Evolutionary conservation across 352 stramenopile genomes (phyloP), one percentile per base, ranked within the genome.

Genomic region (Phytophthora sojae): DNA sequence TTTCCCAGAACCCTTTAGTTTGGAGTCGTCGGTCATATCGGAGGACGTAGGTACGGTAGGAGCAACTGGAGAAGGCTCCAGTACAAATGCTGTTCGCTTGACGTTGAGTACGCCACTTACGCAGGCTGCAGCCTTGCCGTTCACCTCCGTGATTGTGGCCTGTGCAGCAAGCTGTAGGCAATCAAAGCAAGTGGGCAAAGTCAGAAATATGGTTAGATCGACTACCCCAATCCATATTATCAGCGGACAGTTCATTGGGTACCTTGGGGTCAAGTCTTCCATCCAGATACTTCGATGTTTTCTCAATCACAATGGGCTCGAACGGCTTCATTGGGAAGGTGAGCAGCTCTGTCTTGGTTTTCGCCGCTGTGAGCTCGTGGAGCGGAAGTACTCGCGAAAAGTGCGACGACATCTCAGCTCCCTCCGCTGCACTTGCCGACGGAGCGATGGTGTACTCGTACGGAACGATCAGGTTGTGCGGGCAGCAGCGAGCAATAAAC

Each of bases 251-350:
- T 29, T n/a, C 12, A 61, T 7, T 14, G 56, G 0, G 29, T 79
- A 94, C 86, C 68, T 82, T 85, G 1, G 87, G 81, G 51, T 95
- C 83, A 6, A 96, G 79, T 51, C 81, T 81, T 44, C 88, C 90
- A 62, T 95, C 88, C n/a, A 96, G 80, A 72, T 96, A 96, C 57
- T 96, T 96, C 7, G 85, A 82, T 4, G 83, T 57, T 54, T 92
- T 92, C 45, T 92, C 85, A 2, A 96, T 72, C 26, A 85, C 52
- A 42, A 95, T 81, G 0, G 90, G 84, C 30, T 92, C 81, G 11
- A 96, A 88, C n/a, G 50, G 58, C 39, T 88, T 86, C 71, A 96
- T 91, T 5, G 84, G 68, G 19, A 93, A 66, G 1, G 86, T 95
- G n/a, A 86, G 73, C 21, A 92, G 64, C 57, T 95, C 88, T 3